These are phyloP conservation scores for Termitomyces sp. DNA, from an alignment of 1,284 basidiomycete genomes.

Conservation along the genomic window DNA sequence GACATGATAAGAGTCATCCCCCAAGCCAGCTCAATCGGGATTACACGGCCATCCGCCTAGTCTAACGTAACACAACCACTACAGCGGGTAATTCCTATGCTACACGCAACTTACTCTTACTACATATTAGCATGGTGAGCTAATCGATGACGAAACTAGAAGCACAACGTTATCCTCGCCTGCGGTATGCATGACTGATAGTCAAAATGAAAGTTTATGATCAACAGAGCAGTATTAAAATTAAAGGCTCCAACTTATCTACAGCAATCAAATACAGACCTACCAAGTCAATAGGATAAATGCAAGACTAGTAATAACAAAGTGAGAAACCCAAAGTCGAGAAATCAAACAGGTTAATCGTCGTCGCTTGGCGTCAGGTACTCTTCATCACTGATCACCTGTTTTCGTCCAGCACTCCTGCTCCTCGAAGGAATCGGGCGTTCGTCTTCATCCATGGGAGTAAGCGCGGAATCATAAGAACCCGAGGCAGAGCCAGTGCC, in stretches of 20 bases:
- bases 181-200: neutral
- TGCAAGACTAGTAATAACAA: slow-evolving; percentile 4
- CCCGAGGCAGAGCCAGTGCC: slow-evolving; percentile 37
- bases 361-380: slow-evolving; percentile 61
- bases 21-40: neutral
- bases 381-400: slow-evolving; percentile 75
- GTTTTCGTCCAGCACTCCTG: slow-evolving; percentile 54
- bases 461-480: slow-evolving; percentile 63
- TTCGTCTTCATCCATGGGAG: slow-evolving; percentile 75
- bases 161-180: neutral
- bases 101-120: neutral
- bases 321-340: slow-evolving; percentile 3
- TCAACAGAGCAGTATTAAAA: slow-evolving; percentile 4
- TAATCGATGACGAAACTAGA: slow-evolving; percentile 15
- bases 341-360: slow-evolving; percentile 30
- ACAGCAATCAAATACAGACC: slow-evolving; percentile 13
- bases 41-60: neutral
- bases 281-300: slow-evolving; percentile 2
- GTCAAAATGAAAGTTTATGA: slow-evolving; percentile 5
- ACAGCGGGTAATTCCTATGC: neutral
- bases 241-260: slow-evolving; percentile 9
- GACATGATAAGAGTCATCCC: neutral
- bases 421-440: slow-evolving; percentile 46
- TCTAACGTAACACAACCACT: too few species aligned
- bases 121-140: slow-evolving; percentile 1